A percentile compares a stretch with the other conserved stretches of the same genome.
phyloP scores from a whole-genome alignment of 1,284 basidiomycete species.

The Leccinum subfulvum region DNA sequence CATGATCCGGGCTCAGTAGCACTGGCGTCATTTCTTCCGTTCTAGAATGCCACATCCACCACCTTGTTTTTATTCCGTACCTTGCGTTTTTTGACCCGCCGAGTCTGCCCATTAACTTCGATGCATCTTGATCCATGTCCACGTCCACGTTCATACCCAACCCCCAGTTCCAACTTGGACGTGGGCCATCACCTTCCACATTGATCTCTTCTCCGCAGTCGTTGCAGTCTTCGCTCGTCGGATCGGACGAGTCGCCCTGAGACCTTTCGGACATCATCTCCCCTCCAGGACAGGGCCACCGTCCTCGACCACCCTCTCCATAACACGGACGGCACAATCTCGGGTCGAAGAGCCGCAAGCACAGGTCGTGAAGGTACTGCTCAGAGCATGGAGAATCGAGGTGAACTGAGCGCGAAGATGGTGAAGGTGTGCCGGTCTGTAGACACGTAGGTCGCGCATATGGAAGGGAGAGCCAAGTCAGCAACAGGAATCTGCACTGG shows the following conservation, averaged over 20 bases:
- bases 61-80: slow-evolving; percentile 18
- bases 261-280: slow-evolving; percentile 33
- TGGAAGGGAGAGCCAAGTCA: slow-evolving; percentile 1
- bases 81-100: slow-evolving; percentile 23
- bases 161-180: slow-evolving; percentile 13
- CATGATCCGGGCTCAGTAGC: no score
- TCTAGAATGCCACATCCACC: slow-evolving; percentile 1
- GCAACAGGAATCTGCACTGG: slow-evolving; percentile 1
- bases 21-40: no score
- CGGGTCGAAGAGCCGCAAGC: slow-evolving; percentile 64
- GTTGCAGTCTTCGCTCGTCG: slow-evolving; percentile 19
- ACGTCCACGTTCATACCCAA: slow-evolving; percentile 31
- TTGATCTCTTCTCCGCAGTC: slow-evolving; percentile 22
- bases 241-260: slow-evolving; percentile 24
- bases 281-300: slow-evolving; percentile 33
- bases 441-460: not conserved
- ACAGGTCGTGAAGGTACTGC: slow-evolving; percentile 73
- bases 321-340: slow-evolving; percentile 66
- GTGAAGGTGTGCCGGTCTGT: slow-evolving; percentile 49
- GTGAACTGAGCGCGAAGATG: slow-evolving; percentile 65
- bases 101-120: slow-evolving; percentile 6
- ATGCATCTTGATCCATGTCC: slow-evolving; percentile 25
- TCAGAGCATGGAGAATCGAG: slow-evolving; percentile 51
- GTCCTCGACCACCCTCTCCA: slow-evolving; percentile 61
- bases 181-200: slow-evolving; percentile 27